phyloP scores from a whole-genome alignment of 495 filamentous ascomycete genomes.

The Massariosphaeria phaeospora region DNA sequence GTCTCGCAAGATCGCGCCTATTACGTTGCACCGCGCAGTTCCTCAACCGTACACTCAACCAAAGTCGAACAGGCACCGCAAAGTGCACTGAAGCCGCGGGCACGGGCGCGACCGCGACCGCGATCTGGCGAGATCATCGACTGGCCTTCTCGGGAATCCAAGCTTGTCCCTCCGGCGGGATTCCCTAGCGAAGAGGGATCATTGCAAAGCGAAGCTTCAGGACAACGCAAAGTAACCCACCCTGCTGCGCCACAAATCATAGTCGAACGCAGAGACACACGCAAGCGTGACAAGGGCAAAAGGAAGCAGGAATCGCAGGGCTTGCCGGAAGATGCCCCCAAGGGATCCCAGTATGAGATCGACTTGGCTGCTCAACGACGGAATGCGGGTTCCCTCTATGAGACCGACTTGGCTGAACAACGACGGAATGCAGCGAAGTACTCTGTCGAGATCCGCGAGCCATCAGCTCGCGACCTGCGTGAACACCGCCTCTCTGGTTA shows the following conservation, averaged over 20 bases:
- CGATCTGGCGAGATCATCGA: slow-evolving; percentile 21
- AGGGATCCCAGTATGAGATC: too few relatives aligned
- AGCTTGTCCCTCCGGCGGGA: too few relatives aligned
- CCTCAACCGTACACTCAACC: background rate
- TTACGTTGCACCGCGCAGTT: background rate
- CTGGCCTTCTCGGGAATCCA: slow-evolving; percentile 2
- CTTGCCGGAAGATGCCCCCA: too few relatives aligned
- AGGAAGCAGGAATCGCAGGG: too few relatives aligned
- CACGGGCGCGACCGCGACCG: slow-evolving; percentile 9
- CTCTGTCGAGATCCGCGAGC: background rate
- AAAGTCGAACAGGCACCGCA: slow-evolving; percentile 5
- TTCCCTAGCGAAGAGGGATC: too few relatives aligned
- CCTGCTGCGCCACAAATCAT: background rate
- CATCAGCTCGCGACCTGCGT: too few relatives aligned
- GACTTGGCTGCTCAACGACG: too few relatives aligned
- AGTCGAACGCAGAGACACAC: background rate
- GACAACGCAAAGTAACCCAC: too few relatives aligned
- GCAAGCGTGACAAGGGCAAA: too few relatives aligned
- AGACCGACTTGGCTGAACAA: background rate
- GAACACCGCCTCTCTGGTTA: too few relatives aligned
- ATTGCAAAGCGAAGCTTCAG: too few relatives aligned
- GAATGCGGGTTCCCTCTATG: background rate
- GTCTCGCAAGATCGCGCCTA: background rate
- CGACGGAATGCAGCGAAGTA: background rate
- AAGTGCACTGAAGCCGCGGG: slow-evolving; percentile 3